Base-by-base conservation (phyloP, 352 stramenopile genomes). In the Globisporangium paroecandrum region DNA sequence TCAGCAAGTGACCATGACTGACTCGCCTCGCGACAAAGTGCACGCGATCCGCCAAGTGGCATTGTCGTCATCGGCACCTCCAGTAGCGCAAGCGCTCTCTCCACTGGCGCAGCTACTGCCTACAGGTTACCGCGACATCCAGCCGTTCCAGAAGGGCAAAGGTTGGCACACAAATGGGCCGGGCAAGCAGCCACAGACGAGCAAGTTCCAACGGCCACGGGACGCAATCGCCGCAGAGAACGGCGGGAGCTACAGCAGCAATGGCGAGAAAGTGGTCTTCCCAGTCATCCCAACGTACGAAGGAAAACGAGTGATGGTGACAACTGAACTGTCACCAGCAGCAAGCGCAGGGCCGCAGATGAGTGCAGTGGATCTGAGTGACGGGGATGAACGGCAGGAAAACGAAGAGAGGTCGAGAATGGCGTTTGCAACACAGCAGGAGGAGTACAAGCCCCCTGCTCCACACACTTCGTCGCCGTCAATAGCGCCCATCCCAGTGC, bases 41-140 rank as follows among this genome's bases (percentile, higher is more conserved):
- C 69, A 67, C 29, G 32, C 56, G 57, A n/a, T 77, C 34, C 69
- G 69, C 24, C 62, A 59, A 13, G 51, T 51, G 49, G 8, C 49
- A 29, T 58, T 46, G 24, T 47, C 64, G 8, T 41, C 64, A 32
- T 32, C 29, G 4, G 29, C 29, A 32, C 8, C 4, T 32, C 27
- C 58, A 22, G 15, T 41, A 27, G 24, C 32, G 24, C 64, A 62
- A n/a, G 62, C 58, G 32, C 63, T 89, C 7, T 91, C 83, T 1
- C 83, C 83, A n/a, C 77, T 90, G 46, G 77, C 87, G 29, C 77
- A 83, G 32, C 65, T 89, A 1, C 62, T 89, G 41, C 82, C 83
- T 1, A 89, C 77, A 2, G 83, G 83, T 0, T 90, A 90, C 62
- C 80, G 82, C 47, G 80, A 89, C 59, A 79, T 91, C n/a, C 80